Percentiles rank a stretch among this genome's conserved stretches.
Conservation (phyloP, 345 rosid genomes). For the Melaleuca quinquenervia region DNA sequence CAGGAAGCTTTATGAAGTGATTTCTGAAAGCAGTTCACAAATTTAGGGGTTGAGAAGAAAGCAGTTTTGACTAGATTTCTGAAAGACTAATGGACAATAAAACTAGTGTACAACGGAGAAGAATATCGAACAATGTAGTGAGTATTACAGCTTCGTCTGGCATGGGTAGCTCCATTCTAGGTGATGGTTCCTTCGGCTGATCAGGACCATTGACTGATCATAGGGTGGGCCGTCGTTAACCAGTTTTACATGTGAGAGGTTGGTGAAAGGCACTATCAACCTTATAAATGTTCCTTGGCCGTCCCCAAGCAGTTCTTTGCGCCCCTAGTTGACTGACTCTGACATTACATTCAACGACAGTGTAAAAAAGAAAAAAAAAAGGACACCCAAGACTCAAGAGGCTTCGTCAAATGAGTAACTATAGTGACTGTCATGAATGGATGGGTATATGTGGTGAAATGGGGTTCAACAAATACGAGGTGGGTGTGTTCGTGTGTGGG, state of each 20-base stretch:
- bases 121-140: background rate
- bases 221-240: constrained; percentile 34
- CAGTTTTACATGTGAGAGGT: constrained; percentile 35
- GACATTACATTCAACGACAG: background rate
- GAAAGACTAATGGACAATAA: background rate
- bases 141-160: background rate
- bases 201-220: constrained; percentile 19
- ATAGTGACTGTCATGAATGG: background rate
- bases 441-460: background rate
- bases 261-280: constrained; percentile 39
- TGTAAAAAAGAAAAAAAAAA: background rate
- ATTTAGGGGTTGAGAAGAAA: background rate
- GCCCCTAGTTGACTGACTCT: constrained; percentile 1
- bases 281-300: constrained; percentile 12
- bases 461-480: background rate
- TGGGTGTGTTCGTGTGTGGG: background rate
- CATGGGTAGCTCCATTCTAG: constrained; percentile 1
- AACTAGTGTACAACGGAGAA: background rate
- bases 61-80: too few relatives aligned
- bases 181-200: constrained; percentile 3
- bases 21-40: background rate
- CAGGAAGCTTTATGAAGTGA: background rate
- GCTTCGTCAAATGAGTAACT: background rate
- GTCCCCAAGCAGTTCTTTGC: constrained; percentile 4
- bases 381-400: background rate